Evolutionary conservation across 2,329 filamentous ascomycete genomes (phyloP).

Genomic region (Helicocarpus griseus): DNA sequence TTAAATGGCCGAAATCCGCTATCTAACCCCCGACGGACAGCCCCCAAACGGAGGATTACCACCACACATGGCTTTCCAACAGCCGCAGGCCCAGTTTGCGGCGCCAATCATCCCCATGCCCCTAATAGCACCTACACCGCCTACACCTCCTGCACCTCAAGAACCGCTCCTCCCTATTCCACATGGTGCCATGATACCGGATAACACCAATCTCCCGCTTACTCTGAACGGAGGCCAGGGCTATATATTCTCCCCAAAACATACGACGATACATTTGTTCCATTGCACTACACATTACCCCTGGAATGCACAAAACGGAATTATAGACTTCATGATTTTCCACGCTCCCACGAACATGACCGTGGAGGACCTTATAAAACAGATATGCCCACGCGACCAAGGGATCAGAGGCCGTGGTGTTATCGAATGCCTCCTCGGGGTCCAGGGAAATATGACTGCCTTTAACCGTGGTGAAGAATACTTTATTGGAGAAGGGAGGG

Average conservation of each 20-base stretch:
- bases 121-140: slow-evolving; percentile 7
- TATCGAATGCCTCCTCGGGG: slow-evolving; percentile 44
- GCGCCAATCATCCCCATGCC: neutral
- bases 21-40: slow-evolving; percentile 21
- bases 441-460: slow-evolving; percentile 36
- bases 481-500: slow-evolving; percentile 30
- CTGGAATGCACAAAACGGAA: slow-evolving; percentile 23
- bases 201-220: slow-evolving; percentile 43
- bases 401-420: slow-evolving; percentile 41
- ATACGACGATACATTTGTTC: slow-evolving; percentile 53
- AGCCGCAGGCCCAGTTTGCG: slow-evolving; percentile 6
- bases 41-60: slow-evolving; percentile 23
- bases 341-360: slow-evolving; percentile 46
- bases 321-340: slow-evolving; percentile 39
- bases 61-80: slow-evolving; percentile 11
- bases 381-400: slow-evolving; percentile 37
- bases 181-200: slow-evolving; percentile 46
- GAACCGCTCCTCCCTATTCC: slow-evolving; percentile 38
- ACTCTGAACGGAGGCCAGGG: slow-evolving; percentile 48
- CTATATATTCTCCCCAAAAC: slow-evolving; percentile 51
- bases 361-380: slow-evolving; percentile 47
- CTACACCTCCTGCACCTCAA: slow-evolving; percentile 10
- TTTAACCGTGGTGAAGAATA: slow-evolving; percentile 52
- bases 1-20: slow-evolving; percentile 12
- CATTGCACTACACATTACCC: slow-evolving; percentile 28